phyloP scores from a whole-genome alignment of 495 filamentous ascomycete genomes.

The Aspergillus incahuasiensis region DNA sequence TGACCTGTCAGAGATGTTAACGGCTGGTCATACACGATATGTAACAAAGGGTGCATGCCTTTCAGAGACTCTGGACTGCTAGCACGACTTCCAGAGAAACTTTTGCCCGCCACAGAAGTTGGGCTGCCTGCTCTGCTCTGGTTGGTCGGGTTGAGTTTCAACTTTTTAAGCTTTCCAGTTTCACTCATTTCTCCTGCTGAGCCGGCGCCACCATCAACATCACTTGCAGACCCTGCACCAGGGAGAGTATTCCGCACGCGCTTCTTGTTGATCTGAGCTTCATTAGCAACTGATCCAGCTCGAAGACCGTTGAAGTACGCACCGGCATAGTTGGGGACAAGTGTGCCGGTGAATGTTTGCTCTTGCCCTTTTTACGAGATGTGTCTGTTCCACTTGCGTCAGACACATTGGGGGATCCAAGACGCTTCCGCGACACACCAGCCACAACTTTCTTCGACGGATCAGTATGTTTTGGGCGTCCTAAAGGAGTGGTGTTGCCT shows the following conservation, averaged over 20 bases:
- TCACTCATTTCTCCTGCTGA: slow-evolving; percentile 66
- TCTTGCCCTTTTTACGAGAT: slow-evolving; percentile 82
- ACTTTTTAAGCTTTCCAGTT: slow-evolving; percentile 62
- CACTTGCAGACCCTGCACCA: slow-evolving; percentile 65
- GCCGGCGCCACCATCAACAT: slow-evolving; percentile 70
- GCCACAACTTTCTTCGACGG: slow-evolving; percentile 53
- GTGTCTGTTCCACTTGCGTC: slow-evolving; percentile 89
- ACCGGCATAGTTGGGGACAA: slow-evolving; percentile 36
- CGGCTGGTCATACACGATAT: neutral
- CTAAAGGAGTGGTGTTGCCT: slow-evolving; percentile 70
- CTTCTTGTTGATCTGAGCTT: slow-evolving; percentile 40
- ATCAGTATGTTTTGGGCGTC: slow-evolving; percentile 48
- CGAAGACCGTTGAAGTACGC: slow-evolving; percentile 11
- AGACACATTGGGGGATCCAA: slow-evolving; percentile 81
- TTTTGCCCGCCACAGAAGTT: slow-evolving; percentile 25
- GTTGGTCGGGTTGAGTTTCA: slow-evolving; percentile 53
- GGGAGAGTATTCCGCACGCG: slow-evolving; percentile 38
- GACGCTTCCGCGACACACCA: slow-evolving; percentile 63
- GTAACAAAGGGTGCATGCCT: slow-evolving; percentile 22
- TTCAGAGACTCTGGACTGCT: slow-evolving; percentile 34
- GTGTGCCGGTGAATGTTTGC: slow-evolving; percentile 50
- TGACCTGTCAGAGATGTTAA: slow-evolving; percentile 17
- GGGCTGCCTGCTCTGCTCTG: slow-evolving; percentile 53
- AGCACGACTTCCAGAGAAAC: slow-evolving; percentile 33
- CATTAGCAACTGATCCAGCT: slow-evolving; percentile 17